Evolutionary conservation across 2,329 filamentous ascomycete species (phyloP), one percentile per base, ranked within the genome.

Genomic region (Aspergillus calidoustus): DNA sequence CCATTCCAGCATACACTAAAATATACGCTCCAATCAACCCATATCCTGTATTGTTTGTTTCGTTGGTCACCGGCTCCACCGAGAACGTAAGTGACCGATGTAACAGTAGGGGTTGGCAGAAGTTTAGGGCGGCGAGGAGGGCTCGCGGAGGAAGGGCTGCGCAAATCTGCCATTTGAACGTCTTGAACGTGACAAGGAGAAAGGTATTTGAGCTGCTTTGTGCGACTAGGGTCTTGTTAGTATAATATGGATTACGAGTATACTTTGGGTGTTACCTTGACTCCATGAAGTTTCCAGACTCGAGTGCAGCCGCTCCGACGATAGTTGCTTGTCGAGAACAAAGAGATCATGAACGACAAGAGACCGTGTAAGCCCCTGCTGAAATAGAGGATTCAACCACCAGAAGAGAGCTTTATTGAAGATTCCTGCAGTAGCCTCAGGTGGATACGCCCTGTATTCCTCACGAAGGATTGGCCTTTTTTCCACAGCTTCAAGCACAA

Each of bases 361-460:
- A 3, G 76, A 64, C 7, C 77, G 81, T 4, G 71, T 77, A 71
- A 80, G 85, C 0, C 84, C 84, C 17, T 74, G 71, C 28, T 76
- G 76, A 47, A 88, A 81, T 7, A 87, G 69, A 2, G 78, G 76
- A 60, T 82, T 85, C 54, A 86, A 70, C 84, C 84, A 87, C 75
- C 78, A 81, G 67, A 86, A 86, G 13, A 84, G 71, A 0, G 72
- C 73, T 48, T 77, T 75, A 62, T 76, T 84, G 64, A 82, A 81
- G n/a, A 84, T 73, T 3, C 83, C 79, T 51, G 80, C 82, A 2
- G 81, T 85, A 3, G 80, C 80, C 67, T 88, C 86, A 0, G 77
- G 79, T 1, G 84, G 82, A 47, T 76, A 78, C 2, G 68, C 63
- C 1, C 73, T 70, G 51, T 79, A 82, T 25, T 77, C 72, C 3